Evolutionary conservation across 495 filamentous ascomycete genomes (phyloP), one percentile per base, ranked within the genome.

Genomic region (Podospora sp.): DNA sequence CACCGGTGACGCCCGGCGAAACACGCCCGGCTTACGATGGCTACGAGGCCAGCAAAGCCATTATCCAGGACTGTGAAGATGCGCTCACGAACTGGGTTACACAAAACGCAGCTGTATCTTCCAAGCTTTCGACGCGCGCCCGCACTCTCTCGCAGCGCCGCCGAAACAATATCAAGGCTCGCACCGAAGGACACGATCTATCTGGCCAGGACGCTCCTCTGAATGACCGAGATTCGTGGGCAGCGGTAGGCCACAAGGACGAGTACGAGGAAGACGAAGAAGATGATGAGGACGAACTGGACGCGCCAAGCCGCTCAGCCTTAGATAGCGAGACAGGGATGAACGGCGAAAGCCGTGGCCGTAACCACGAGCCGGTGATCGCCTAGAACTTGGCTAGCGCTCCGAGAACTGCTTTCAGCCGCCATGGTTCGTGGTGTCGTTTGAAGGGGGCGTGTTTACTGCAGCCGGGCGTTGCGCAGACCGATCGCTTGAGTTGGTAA

Each of bases 41-140:
- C 67, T 99, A 99, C 77, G 95, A 99, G 72, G 94, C 94, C 68
- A 95, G 91, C 87, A 98, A 98, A 82, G 93, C 91, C 62, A 98
- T 99, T 81, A 98, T 99, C 78, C 96, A 98, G 82, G 95, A 99
- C 78, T 99, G 95, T 78, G 95, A 99, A 77, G 93, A 98, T 72
- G 86, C 96, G 6, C 89, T 99, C 59, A 97, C 92, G 69, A 97
- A 97, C 83, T 99, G 95, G 95, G 92, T 98, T 11, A 82, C 87
- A 65, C 88, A 92, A 74, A 95, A 94, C 79, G 94, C 95, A 0
- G 85, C 91, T 57, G 94, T 99, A 68, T 89, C 87, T 69, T 87
- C 94, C 67, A 90, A 90, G 73, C 88, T 99, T 56, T 96, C 92
- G 11, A 88, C 87, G 8, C 92, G 95, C 63, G 87, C 94, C 27